A percentile compares a stretch with the other conserved stretches of the same genome.
These are phyloP conservation scores for Penicillium turbatum DNA, from an alignment of 495 filamentous ascomycete species.

Conservation along the genomic window DNA sequence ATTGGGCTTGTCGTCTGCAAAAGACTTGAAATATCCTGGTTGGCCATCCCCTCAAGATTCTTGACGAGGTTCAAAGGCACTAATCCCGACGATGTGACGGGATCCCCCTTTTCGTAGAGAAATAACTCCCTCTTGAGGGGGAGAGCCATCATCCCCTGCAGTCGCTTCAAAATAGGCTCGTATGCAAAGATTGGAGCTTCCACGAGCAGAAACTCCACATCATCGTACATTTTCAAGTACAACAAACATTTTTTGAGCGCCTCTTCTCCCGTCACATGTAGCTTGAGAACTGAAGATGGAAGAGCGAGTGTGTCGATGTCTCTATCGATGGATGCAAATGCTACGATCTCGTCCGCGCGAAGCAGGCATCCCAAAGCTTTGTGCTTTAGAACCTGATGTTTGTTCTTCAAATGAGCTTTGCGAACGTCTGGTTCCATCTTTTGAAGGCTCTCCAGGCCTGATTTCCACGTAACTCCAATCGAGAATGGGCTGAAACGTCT, in stretches of 20 bases:
- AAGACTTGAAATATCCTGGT: too few relatives aligned
- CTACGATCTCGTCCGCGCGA: slow-evolving; percentile 46
- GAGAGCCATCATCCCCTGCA: slow-evolving; percentile 54
- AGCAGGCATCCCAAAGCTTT: slow-evolving; percentile 58
- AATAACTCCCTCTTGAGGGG: slow-evolving; percentile 52
- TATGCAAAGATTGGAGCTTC: slow-evolving; percentile 68
- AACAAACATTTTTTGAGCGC: slow-evolving; percentile 40
- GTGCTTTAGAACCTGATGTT: slow-evolving; percentile 53
- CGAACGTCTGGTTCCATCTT: slow-evolving; percentile 25
- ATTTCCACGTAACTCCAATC: slow-evolving; percentile 40
- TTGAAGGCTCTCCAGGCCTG: slow-evolving; percentile 44
- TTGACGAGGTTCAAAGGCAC: slow-evolving; percentile 20
- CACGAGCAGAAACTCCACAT: slow-evolving; percentile 50
- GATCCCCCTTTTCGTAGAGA: slow-evolving; percentile 22
- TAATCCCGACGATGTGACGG: slow-evolving; percentile 20
- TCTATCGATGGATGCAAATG: slow-evolving; percentile 59
- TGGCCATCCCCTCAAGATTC: slow-evolving; percentile 15
- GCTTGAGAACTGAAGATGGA: slow-evolving; percentile 45
- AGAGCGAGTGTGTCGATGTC: slow-evolving; percentile 49
- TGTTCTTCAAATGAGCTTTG: slow-evolving; percentile 45
- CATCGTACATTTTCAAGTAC: slow-evolving; percentile 29
- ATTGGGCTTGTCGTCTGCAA: too few relatives aligned
- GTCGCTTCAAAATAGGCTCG: slow-evolving; percentile 59
- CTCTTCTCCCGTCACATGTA: slow-evolving; percentile 48
- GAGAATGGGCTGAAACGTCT: slow-evolving; percentile 35